Base-by-base conservation (phyloP, 768 basidiomycete genomes). In the Cubamyces sp. region DNA sequence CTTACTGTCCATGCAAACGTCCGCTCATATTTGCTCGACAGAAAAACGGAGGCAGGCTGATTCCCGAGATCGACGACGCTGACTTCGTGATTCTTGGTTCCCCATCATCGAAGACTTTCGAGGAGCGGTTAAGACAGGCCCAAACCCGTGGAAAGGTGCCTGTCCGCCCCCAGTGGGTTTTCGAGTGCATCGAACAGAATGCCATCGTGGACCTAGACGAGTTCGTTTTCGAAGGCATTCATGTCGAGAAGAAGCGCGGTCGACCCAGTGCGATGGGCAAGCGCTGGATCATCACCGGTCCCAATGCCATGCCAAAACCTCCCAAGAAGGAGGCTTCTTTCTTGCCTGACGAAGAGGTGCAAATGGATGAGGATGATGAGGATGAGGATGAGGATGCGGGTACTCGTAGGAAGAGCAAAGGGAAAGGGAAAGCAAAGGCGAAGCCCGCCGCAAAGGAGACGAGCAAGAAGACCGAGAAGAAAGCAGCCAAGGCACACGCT, bases 41-140 rank as follows among this genome's bases (percentile, higher is more conserved):
- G 90, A 87, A 80, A 81, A 78, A 87, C 61, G 88, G 86, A 11
- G 90, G 90, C 9, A 79, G 71, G 62, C 85, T 90, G 52, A 79
- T 79, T 12, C 77, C 78, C 23, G 78, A 80, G 39, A 79, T 84
- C n/a, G 71, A 75, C 9, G 75, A 78, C 14, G 88, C 89, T 6
- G 83, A 89, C 68, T 89, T 83, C 69, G 78, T 81, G 14, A 79
- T 92, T 39, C 74, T 91, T 41, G 81, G 81, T 52, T 18, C 42
- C 2, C 71, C 79, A 19, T 78, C 79, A 25, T 81, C 83, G 18
- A 80, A 79, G 65, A 79, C 78, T 7, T 88, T 83, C 60, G 75
- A 75, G 21, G 79, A 78, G n/a, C 77, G 86, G 43, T 66, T 78
- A n/a, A 73, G 64, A 19, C 73, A 74, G n/a, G 74, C 79, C 0